Evolutionary conservation across 2,329 filamentous ascomycete species (phyloP).

Genomic region (Setomelanomma holmii): DNA sequence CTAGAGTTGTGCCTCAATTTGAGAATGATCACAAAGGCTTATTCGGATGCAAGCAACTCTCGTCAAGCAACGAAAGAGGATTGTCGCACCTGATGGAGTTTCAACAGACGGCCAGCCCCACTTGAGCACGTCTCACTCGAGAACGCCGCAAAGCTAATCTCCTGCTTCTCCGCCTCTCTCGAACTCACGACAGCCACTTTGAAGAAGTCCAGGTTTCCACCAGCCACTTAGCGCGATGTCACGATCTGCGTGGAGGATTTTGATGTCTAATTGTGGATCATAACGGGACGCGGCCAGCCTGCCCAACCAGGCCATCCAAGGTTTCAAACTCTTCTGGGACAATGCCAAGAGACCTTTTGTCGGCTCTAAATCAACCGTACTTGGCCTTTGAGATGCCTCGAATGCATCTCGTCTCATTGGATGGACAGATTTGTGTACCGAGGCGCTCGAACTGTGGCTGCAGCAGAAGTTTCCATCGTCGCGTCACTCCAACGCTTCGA

Average conservation of each 20-base stretch:
- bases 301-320: constrained; percentile 19
- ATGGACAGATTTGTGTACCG: constrained; percentile 28
- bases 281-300: constrained; percentile 14
- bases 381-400: constrained; percentile 31
- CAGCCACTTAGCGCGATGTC: constrained; percentile 7
- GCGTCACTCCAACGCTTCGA: constrained; percentile 27
- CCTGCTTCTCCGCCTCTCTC: neutral
- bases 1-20: neutral
- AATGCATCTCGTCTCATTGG: constrained; percentile 32
- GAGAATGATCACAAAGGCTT: neutral
- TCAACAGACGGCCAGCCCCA: neutral
- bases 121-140: too few species aligned
- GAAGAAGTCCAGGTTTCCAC: neutral
- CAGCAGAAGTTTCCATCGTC: constrained; percentile 31
- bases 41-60: neutral
- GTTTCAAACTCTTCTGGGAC: constrained; percentile 30
- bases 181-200: neutral
- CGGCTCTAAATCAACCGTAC: constrained; percentile 33
- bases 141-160: too few species aligned
- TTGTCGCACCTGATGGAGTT: constrained; percentile 1
- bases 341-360: constrained; percentile 17
- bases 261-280: constrained; percentile 6
- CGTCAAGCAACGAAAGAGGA: neutral
- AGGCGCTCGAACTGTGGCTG: constrained; percentile 38
- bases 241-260: constrained; percentile 14